These are phyloP conservation scores for Amborella trichopoda DNA, from an alignment of 164 flowering plant genomes.

Conservation along the genomic window DNA sequence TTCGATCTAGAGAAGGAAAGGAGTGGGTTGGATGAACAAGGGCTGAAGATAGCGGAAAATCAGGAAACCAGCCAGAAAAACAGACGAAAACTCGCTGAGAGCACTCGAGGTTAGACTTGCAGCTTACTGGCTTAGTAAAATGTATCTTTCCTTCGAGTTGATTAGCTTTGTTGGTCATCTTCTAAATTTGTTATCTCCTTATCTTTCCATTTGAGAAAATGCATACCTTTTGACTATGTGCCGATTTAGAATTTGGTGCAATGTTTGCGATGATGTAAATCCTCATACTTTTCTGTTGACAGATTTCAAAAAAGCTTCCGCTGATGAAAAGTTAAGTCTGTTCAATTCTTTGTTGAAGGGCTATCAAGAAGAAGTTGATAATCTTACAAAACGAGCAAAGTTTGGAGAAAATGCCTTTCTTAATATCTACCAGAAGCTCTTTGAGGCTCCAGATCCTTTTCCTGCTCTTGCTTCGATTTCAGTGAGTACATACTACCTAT, in stretches of 20 bases:
- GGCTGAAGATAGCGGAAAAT: constrained; percentile 91
- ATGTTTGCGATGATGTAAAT: no score
- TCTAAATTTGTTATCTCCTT: no score
- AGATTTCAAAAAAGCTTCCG: constrained; percentile 93
- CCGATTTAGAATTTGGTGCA: no score
- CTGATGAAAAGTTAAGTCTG: constrained; percentile 73
- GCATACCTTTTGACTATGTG: no score
- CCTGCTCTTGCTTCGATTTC: constrained; percentile 84
- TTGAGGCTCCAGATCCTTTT: constrained; percentile 99
- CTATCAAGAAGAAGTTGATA: constrained; percentile 98
- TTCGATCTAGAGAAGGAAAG: constrained; percentile 95
- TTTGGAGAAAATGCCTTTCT: constrained; percentile 99
- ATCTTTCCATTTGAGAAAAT: no score
- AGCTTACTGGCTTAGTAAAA: no score
- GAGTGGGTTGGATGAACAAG: constrained; percentile 84
- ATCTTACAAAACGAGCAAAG: constrained; percentile 94
- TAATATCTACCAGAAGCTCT: constrained; percentile 91
- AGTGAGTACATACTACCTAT: constrained; percentile 33
- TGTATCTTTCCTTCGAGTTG: no score
- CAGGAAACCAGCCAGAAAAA: constrained; percentile 97
- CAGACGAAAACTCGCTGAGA: constrained; percentile 94
- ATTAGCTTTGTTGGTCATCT: no score
- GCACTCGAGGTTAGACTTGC: constrained; percentile 80
- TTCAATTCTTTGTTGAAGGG: constrained; percentile 91
- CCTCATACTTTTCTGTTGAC: constrained; percentile 16